A percentile compares a stretch with the other conserved stretches of the same genome.
Conservation (phyloP, 176 grass and related monocot genomes). For the Musa troglodytarum region DNA sequence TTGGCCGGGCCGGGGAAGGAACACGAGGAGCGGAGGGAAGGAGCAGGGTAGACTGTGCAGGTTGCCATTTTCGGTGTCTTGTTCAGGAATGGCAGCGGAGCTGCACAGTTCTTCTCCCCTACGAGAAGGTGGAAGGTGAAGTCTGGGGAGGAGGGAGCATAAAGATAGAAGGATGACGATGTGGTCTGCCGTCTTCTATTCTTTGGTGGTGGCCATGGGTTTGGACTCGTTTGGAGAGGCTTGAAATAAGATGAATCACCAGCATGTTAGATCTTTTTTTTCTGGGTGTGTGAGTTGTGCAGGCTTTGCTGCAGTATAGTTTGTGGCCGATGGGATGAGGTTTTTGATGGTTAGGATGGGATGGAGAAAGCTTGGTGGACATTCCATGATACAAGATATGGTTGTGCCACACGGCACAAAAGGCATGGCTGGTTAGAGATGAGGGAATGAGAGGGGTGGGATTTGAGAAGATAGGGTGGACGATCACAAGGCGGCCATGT, state of each 20-base stretch:
- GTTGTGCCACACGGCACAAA: constrained; percentile 44
- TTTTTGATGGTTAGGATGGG: constrained; percentile 31
- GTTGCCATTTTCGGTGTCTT: constrained; percentile 45
- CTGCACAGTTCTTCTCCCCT: constrained; percentile 10
- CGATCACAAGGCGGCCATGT: not conserved
- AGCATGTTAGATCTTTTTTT: constrained; percentile 24
- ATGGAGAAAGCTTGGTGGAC: constrained; percentile 63
- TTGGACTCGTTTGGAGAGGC: too few relatives aligned
- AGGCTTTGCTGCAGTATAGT: constrained; percentile 1
- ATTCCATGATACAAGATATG: constrained; percentile 68
- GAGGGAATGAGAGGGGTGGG: constrained; percentile 52
- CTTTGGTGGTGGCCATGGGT: constrained; percentile 27
- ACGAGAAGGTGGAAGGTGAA: constrained; percentile 29
- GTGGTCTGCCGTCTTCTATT: constrained; percentile 33
- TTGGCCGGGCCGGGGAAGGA: constrained; percentile 42
- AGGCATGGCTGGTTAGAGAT: constrained; percentile 65
- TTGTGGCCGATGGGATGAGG: not conserved
- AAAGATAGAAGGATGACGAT: constrained; percentile 26
- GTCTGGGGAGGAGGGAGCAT: constrained; percentile 21
- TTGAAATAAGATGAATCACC: too few relatives aligned
- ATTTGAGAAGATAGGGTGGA: constrained; percentile 22
- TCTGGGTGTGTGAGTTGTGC: not conserved
- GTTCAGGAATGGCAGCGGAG: not conserved
- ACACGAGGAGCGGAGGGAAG: constrained; percentile 58
- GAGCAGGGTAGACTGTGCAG: constrained; percentile 50